Evolutionary conservation across 106 monocot species (phyloP), one percentile per base, ranked within the genome.

Genomic region (Phalaenopsis aphrodite): DNA sequence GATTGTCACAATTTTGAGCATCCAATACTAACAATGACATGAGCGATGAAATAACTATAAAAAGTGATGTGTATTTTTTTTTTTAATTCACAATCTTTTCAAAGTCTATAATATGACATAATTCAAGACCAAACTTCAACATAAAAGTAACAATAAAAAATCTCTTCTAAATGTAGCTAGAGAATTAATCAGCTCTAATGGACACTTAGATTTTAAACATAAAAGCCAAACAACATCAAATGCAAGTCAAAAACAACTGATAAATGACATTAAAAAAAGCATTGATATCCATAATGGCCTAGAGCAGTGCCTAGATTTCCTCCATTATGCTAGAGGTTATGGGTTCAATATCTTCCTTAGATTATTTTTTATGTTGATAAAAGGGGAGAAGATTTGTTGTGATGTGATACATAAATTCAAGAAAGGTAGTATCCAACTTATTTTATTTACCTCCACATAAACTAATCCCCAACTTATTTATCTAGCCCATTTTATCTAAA

Each of bases 101-200:
- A 39, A 69, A 39, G 52, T 39, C 1, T 39, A 36, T 9, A 1
- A 39, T 16, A 69, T 69, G 9, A 39, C 12, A 69, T 15, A 39
- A 69, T 69, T 69, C 69, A 69, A 69, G 23, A 36, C 69, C 12
- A 39, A 39, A 69, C 24, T 69, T 69, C 68, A 69, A 69, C 68
- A 69, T 69, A 37, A 38, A 69, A 2, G 38, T 38, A 12, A 69
- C 18, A 38, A 21, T 21, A 21, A 61, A 30, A 30, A 4, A 69
- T 37, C 68, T 69, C 68, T 69, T 37, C 10, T 11, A 11, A 69
- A 37, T 38, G 38, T 12, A 3, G 68, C 19, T 69, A 69, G 3
- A 10, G 24, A 4, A 69, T 69, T 69, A 38, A 38, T 69, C 24
- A 69, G 68, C 38, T 37, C 0, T 69, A 2, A 6, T 37, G 12